These are phyloP conservation scores for Neonectria hederae DNA, from an alignment of 2,329 filamentous ascomycete species.

Conservation along the genomic window DNA sequence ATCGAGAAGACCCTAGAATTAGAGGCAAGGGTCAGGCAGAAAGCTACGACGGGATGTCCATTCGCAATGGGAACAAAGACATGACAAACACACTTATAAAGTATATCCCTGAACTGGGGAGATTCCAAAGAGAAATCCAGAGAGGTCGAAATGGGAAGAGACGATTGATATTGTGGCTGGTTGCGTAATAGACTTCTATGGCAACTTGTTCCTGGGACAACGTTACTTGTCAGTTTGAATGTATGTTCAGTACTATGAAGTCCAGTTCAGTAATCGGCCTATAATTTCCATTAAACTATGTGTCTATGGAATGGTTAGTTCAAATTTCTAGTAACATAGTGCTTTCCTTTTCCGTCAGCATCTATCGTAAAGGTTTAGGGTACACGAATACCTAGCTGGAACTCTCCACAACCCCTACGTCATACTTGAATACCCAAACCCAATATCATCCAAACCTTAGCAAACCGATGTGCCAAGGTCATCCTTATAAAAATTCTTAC, in stretches of 20 bases:
- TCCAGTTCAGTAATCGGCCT: neutral
- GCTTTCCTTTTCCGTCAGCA: neutral
- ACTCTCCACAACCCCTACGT: neutral
- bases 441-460: neutral
- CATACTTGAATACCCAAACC: neutral
- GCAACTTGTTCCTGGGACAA: neutral
- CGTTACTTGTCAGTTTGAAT: neutral
- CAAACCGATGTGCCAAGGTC: neutral
- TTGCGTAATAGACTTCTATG: neutral
- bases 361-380: conserved; percentile 1
- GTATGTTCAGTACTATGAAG: neutral
- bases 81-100: too few relatives aligned
- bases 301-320: neutral
- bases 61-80: conserved; percentile 40
- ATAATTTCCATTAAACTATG: neutral
- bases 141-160: neutral
- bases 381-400: neutral
- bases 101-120: too few relatives aligned
- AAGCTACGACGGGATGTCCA: conserved; percentile 56
- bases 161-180: neutral
- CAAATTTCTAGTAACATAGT: neutral
- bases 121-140: neutral
- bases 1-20: conserved; percentile 50
- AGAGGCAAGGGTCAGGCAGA: conserved; percentile 44
- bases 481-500: neutral